A percentile compares a stretch with the other conserved stretches of the same genome.
Evolutionary conservation across 805 yeast species (phyloP).

Genomic region (Yamadazyma endophytica): DNA sequence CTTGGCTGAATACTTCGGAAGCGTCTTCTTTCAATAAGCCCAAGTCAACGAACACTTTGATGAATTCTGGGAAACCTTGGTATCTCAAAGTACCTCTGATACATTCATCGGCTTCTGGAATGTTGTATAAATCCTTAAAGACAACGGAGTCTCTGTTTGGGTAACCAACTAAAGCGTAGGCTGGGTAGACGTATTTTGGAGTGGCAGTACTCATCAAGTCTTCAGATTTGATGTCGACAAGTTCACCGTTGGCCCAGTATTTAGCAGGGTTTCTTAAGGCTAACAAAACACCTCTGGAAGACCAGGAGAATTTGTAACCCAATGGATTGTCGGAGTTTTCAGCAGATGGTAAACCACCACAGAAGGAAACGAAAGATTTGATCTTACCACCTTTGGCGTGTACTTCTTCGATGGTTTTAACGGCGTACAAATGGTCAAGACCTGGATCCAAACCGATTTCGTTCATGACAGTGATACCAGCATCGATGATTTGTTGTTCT

Average conservation of each 20-base stretch:
- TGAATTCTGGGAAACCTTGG: slow-evolving; percentile 98
- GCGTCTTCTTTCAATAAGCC: slow-evolving; percentile 85
- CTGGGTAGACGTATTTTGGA: slow-evolving; percentile 95
- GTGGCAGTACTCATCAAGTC: slow-evolving; percentile 93
- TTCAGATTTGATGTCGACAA: slow-evolving; percentile 76
- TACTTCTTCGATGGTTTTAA: slow-evolving; percentile 96
- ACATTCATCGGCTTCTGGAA: slow-evolving; percentile 96
- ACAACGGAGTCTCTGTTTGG: slow-evolving; percentile 98
- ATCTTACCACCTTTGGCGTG: slow-evolving; percentile 89
- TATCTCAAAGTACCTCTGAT: slow-evolving; percentile 95
- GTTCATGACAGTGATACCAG: slow-evolving; percentile 97
- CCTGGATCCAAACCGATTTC: slow-evolving; percentile 99
- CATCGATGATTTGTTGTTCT: slow-evolving; percentile 83
- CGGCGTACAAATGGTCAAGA: slow-evolving; percentile 96
- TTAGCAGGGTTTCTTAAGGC: slow-evolving; percentile 93
- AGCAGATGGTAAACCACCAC: slow-evolving; percentile 99
- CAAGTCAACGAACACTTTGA: slow-evolving; percentile 89
- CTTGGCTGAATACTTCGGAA: slow-evolving; percentile 50
- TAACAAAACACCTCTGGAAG: slow-evolving; percentile 94
- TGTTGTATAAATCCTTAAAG: slow-evolving; percentile 85
- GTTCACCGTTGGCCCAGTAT: slow-evolving; percentile 81
- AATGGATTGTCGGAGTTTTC: slow-evolving; percentile 96
- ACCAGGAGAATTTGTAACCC: slow-evolving; percentile 99
- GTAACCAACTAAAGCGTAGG: slow-evolving; percentile 89
- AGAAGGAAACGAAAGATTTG: slow-evolving; percentile 89